Evolutionary conservation across 2,329 filamentous ascomycete genomes (phyloP), one percentile per base, ranked within the genome.

Genomic region (Xylaria sp.): DNA sequence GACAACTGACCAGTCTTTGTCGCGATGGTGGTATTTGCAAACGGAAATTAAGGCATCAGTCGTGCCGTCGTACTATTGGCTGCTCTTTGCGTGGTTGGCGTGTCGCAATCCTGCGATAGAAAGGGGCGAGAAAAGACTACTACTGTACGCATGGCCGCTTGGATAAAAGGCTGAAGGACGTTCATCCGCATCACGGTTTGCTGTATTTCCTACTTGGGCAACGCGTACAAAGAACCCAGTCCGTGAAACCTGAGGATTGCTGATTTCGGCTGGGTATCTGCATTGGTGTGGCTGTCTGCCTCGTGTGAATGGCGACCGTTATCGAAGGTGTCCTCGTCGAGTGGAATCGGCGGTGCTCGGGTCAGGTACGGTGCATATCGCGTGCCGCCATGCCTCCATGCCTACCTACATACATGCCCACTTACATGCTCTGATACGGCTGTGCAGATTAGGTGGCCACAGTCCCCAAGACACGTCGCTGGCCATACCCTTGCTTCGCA

Each of bases 261-360:
- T 72, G 72, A 63, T 67, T 73, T 65, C 70, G 66, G 69, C 66
- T 70, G 71, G 71, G 68, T 75, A 72, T 73, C 72, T 73, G 71
- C 71, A 74, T 71, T 70, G 72, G 69, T 69, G 68, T 71, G 39
- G 64, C 65, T 62, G 69, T 61, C 45, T 65, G 59, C 65, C 42
- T 66, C 65, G 63, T 62, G 63, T 67, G 69, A 67, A 65, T 67
- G 67, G 67, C 59, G 42, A 50, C 58, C 9, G 31, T 39, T 36
- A 27, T 36, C 49, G 49, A 61, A 47, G 49, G 61, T 38, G 62
- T 60, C 66, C 39, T 51, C 33, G 58, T 53, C 54, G 62, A 57
- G 49, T 62, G 53, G 45, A 53, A 65, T 60, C 61, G 47, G 42
- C 51, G 47, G 60, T 62, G 63, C 49, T 64, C 57, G 61, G 56